phyloP scores from a whole-genome alignment of 768 basidiomycete species.

The Boletales sp. region DNA sequence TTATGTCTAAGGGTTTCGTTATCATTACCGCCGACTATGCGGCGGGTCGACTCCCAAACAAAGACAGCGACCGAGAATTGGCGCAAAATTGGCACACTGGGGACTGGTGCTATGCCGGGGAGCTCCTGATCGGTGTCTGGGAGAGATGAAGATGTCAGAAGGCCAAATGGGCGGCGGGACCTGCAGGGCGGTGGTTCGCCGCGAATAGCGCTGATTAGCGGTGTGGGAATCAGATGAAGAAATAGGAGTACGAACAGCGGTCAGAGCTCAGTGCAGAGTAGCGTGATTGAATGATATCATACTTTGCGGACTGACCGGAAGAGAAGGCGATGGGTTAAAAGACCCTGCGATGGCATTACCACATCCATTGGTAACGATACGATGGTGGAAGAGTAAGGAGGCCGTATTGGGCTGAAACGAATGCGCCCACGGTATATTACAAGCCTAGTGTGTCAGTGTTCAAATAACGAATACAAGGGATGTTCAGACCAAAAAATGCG shows the following conservation, averaged over 20 bases:
- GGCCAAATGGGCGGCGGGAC: not conserved
- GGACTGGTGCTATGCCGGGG: not conserved
- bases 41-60: constrained; percentile 3
- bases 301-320: not conserved
- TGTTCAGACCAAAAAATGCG: too few species aligned
- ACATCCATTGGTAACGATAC: not conserved
- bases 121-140: not conserved
- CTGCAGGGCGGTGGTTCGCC: constrained; percentile 5
- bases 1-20: constrained; percentile 7
- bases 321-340: not conserved
- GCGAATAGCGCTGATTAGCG: constrained; percentile 3
- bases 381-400: too few species aligned
- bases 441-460: too few species aligned
- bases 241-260: constrained; percentile 11
- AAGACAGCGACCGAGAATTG: not conserved
- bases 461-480: too few species aligned
- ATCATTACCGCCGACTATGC: constrained; percentile 17
- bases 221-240: constrained; percentile 17
- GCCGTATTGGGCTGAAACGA: not conserved
- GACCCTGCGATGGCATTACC: not conserved
- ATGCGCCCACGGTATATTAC: not conserved
- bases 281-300: not conserved
- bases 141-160: not conserved
- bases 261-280: constrained; percentile 4
- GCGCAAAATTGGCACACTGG: too few species aligned